Evolutionary conservation across 768 basidiomycete genomes (phyloP).

Genomic region (Tylopilus vinaceipallidus): DNA sequence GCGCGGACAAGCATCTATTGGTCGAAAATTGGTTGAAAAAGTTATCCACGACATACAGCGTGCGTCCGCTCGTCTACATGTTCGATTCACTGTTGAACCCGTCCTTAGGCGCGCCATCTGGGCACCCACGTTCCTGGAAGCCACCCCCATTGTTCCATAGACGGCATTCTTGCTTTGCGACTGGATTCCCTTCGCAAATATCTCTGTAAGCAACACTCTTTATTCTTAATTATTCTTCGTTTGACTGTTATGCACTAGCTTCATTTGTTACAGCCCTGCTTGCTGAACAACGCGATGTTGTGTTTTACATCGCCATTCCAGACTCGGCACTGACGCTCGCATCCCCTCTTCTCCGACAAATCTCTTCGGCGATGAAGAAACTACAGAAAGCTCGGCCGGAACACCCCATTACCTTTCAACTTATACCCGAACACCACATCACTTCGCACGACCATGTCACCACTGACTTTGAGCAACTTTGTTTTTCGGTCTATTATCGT

Average conservation of each 20-base stretch:
- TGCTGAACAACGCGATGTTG: conserved; percentile 39
- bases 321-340: conserved; percentile 56
- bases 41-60: conserved; percentile 55
- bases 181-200: conserved; percentile 73
- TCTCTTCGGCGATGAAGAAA: conserved; percentile 63
- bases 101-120: conserved; percentile 54
- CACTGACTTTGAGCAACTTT: conserved; percentile 46
- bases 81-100: conserved; percentile 10
- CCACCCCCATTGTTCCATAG: conserved; percentile 41
- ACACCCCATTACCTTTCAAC: conserved; percentile 61
- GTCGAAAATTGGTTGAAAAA: conserved; percentile 61
- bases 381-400: conserved; percentile 45
- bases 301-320: conserved; percentile 72
- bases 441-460: conserved; percentile 30
- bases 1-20: conserved; percentile 42
- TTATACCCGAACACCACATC: conserved; percentile 67
- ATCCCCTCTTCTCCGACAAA: conserved; percentile 66
- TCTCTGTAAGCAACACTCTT: conserved; percentile 42
- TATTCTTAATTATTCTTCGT: background rate
- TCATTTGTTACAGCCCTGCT: conserved; percentile 48
- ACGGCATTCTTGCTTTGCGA: conserved; percentile 61
- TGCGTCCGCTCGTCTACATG: conserved; percentile 33
- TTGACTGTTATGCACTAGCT: conserved; percentile 34
- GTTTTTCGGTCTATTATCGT: conserved; percentile 69
- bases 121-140: conserved; percentile 57